Base-by-base conservation (phyloP, 441 rosid genomes). In the Cnidoscolus chayamansa region DNA sequence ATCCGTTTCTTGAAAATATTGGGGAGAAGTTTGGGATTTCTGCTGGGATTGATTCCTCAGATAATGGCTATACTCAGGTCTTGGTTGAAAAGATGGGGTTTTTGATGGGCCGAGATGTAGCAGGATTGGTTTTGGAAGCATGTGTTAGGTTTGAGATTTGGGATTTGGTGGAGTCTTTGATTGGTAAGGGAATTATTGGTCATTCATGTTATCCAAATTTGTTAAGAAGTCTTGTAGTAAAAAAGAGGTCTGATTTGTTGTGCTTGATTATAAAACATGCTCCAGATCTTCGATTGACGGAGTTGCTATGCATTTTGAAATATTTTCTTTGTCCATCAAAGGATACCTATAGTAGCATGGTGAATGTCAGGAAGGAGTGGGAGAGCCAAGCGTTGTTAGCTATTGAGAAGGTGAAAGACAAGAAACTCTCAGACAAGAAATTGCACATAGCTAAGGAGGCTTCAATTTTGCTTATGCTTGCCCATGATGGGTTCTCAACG, bases 401-500 rank as follows among this genome's bases (percentile, higher is more conserved):
- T 69, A 78, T 85, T 31, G 87, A 81, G 50, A 86, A 78, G 80
- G 86, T 64, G 0, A 81, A 74, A 19, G 79, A 84, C 74, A 74
- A 68, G 63, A 77, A 56, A 50, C 65, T 76, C 3, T 71, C 82
- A 2, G 78, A 70, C 48, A 86, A 80, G 80, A 87, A 86, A 69
- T 71, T 37, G 2, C 78, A 31, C 11, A 16, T 77, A 30, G 93
- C 91, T 9, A 89, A 81, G 80, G 92, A 89, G 72, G 96, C 97
- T 77, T 74, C 91, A 0, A 78, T 89, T 78, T 76, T 90, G 78
- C 87, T 94, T 67, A 92, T 94, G 97, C 70, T 92, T 77, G 97
- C 97, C 0, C 82, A 81, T 68, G 97, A 94, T 68, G 91, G 86
- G 67, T 94, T 92, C 82, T 79, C 83, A 4, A 74, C 78, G 48